Conservation (phyloP, 2,329 filamentous ascomycete genomes). For the Tympanopsis confertula region DNA sequence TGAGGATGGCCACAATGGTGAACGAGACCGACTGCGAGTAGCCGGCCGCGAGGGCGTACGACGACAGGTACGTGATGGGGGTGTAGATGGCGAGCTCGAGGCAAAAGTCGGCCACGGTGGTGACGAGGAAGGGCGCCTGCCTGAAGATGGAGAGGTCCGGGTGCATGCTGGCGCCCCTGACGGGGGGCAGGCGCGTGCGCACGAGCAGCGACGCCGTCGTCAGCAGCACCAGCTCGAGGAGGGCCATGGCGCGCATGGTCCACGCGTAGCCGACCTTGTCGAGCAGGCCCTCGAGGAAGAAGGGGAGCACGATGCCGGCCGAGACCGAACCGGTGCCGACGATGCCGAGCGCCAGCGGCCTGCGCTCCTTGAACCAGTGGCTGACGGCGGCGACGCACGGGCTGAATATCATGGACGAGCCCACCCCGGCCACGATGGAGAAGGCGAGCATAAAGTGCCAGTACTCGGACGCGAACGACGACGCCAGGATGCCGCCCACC, state of each 20-base stretch:
- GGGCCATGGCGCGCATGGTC: constrained; percentile 5
- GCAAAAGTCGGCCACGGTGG: not conserved
- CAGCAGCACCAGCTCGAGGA: not conserved
- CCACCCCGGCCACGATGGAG: constrained; percentile 10
- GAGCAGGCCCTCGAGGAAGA: constrained; percentile 13
- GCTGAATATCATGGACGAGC: constrained; percentile 8
- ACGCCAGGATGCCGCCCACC: constrained; percentile 11
- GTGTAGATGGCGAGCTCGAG: not conserved
- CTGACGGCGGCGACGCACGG: constrained; percentile 9
- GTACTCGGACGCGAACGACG: constrained; percentile 14
- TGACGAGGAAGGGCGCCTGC: not conserved
- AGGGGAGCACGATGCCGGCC: constrained; percentile 17
- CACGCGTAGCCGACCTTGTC: constrained; percentile 8
- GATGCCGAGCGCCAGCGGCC: constrained; percentile 11
- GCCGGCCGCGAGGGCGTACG: not conserved
- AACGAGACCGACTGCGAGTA: not conserved
- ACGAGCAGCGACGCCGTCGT: not conserved
- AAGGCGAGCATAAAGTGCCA: constrained; percentile 15
- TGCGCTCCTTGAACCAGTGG: constrained; percentile 12
- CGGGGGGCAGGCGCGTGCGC: not conserved
- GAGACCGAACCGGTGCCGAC: constrained; percentile 13
- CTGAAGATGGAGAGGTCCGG: not conserved
- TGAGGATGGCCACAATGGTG: not conserved
- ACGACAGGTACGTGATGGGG: not conserved
- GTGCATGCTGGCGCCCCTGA: too few species aligned